A percentile compares a stretch with the other conserved stretches of the same genome.
Evolutionary conservation across 2,329 filamentous ascomycete species (phyloP).

Genomic region (Dichotomopilus funicola): DNA sequence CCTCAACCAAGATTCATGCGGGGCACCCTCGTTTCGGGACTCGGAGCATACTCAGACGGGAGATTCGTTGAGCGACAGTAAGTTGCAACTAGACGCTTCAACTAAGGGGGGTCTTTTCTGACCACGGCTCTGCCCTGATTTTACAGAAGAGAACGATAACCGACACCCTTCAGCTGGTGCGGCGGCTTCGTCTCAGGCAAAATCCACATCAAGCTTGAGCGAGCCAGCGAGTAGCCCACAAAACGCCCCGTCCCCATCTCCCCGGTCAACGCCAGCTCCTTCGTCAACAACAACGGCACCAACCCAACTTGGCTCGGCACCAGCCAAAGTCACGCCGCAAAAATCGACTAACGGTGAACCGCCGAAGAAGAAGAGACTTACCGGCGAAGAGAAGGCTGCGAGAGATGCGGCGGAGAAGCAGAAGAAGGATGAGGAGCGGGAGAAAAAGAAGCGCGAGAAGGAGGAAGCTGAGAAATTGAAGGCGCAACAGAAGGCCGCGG

Average conservation of each 20-base stretch:
- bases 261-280: constrained; percentile 27
- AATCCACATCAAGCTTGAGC: constrained; percentile 33
- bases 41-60: neutral
- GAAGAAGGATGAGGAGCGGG: constrained; percentile 29
- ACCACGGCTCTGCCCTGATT: neutral
- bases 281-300: neutral
- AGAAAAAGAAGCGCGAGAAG: constrained; percentile 27
- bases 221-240: constrained; percentile 39
- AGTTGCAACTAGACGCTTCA: neutral
- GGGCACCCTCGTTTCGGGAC: neutral
- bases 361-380: constrained; percentile 42
- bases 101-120: neutral
- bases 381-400: constrained; percentile 34
- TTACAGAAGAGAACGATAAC: constrained; percentile 18
- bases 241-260: constrained; percentile 32
- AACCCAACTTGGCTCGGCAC: neutral
- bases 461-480: constrained; percentile 28
- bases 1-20: constrained; percentile 8
- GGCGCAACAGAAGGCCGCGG: constrained; percentile 21
- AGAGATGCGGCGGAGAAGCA: constrained; percentile 24
- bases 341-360: constrained; percentile 22
- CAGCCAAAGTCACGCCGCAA: constrained; percentile 10
- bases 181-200: constrained; percentile 10
- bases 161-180: neutral
- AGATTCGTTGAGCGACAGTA: constrained; percentile 16